Percentiles rank a stretch among this genome's conserved stretches.
phyloP scores from a whole-genome alignment of 2,329 filamentous ascomycete genomes.

The Podosphaera fusca region DNA sequence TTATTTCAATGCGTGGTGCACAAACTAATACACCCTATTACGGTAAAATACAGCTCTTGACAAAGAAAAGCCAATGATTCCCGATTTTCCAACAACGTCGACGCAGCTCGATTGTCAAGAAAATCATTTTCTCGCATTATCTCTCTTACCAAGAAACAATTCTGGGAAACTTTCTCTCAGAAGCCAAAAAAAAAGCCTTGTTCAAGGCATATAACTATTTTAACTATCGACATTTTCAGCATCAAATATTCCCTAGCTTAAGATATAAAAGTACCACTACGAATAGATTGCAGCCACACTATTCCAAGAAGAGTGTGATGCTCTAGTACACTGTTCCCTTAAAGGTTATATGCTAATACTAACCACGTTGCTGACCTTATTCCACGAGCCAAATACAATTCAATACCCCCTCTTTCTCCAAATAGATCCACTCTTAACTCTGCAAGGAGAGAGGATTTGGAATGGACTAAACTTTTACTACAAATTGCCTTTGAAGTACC shows the following conservation, averaged over 20 bases:
- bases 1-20: not conserved
- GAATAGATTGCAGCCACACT: not conserved
- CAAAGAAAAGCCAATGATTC: not conserved
- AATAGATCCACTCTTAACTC: not conserved
- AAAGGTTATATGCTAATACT: no score
- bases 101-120: not conserved
- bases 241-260: not conserved
- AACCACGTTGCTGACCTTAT: not conserved
- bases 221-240: not conserved
- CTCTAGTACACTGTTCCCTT: not conserved
- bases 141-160: not conserved
- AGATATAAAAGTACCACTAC: not conserved
- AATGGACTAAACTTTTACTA: not conserved
- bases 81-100: not conserved
- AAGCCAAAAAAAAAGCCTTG: not conserved
- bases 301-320: not conserved
- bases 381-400: not conserved
- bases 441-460: not conserved
- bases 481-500: not conserved
- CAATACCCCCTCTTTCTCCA: not conserved
- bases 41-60: not conserved
- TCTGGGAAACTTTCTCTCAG: not conserved
- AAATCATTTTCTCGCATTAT: not conserved
- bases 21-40: not conserved
- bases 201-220: not conserved